Percentiles rank a stretch among this genome's conserved stretches.
Conservation (phyloP, 495 filamentous ascomycete species). For the Penicillium argentinense region DNA sequence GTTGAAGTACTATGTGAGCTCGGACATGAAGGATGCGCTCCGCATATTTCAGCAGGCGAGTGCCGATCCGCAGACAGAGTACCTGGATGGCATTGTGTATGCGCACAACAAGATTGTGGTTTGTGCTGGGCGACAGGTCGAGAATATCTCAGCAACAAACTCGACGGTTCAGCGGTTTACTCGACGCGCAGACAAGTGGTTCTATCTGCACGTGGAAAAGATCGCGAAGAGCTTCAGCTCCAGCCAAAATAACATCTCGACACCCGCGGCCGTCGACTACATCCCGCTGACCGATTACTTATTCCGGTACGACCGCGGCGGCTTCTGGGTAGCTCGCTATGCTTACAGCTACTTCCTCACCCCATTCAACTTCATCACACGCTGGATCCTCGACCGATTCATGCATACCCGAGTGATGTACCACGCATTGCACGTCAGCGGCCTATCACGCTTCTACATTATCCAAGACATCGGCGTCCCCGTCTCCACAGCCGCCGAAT, state of each 20-base stretch:
- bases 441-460: conserved; percentile 44
- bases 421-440: conserved; percentile 53
- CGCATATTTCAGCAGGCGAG: conserved; percentile 30
- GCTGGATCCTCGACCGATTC: conserved; percentile 53
- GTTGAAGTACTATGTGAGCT: conserved; percentile 45
- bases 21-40: conserved; percentile 39
- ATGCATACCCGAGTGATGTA: conserved; percentile 58
- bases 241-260: background rate
- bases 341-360: conserved; percentile 56
- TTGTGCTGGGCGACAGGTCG: conserved; percentile 47
- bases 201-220: conserved; percentile 51
- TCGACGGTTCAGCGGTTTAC: conserved; percentile 42
- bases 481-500: conserved; percentile 40
- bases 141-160: conserved; percentile 10
- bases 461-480: conserved; percentile 61
- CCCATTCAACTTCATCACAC: conserved; percentile 55
- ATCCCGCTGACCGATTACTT: conserved; percentile 60
- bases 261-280: conserved; percentile 29
- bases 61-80: conserved; percentile 45
- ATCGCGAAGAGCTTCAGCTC: conserved; percentile 9
- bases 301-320: conserved; percentile 64
- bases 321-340: conserved; percentile 55
- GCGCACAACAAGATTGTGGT: conserved; percentile 43
- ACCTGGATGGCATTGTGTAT: conserved; percentile 56
- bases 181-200: conserved; percentile 55